These are phyloP conservation scores for Lactarius evosmus DNA, from an alignment of 768 basidiomycete genomes.

Conservation along the genomic window DNA sequence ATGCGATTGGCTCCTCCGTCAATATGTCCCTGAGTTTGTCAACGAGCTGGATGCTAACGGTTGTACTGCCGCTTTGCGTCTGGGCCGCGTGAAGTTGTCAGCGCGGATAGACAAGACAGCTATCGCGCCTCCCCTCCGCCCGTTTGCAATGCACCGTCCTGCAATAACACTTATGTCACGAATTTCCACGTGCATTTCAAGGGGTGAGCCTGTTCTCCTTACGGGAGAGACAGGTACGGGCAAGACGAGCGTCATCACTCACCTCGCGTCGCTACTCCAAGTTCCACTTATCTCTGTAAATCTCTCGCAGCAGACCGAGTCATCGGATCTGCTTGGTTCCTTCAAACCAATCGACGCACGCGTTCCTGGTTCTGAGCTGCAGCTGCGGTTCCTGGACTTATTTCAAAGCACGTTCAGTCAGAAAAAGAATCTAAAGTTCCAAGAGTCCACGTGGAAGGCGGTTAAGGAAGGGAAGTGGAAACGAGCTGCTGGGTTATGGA, in stretches of 20 bases:
- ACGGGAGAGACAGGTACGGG: constrained; percentile 99
- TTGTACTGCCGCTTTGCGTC: constrained; percentile 49
- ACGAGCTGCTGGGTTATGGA: constrained; percentile 79
- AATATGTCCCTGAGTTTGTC: constrained; percentile 63
- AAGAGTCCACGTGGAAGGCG: constrained; percentile 76
- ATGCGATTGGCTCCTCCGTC: constrained; percentile 63
- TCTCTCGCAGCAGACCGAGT: constrained; percentile 93
- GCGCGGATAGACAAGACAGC: constrained; percentile 43
- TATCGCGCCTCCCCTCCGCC: constrained; percentile 43
- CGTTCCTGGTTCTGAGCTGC: constrained; percentile 65
- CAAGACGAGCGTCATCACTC: constrained; percentile 89
- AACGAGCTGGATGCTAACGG: constrained; percentile 68
- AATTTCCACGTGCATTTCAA: constrained; percentile 67
- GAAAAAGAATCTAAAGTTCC: constrained; percentile 84
- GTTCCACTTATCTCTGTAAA: constrained; percentile 85
- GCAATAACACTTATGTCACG: constrained; percentile 77
- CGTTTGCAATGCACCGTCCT: constrained; percentile 87
- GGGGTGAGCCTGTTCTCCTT: constrained; percentile 81
- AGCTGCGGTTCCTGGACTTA: constrained; percentile 71
- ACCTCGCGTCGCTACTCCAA: constrained; percentile 75
- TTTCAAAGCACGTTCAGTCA: constrained; percentile 88
- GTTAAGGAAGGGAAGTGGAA: constrained; percentile 84
- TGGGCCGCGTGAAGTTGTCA: constrained; percentile 60
- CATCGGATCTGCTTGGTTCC: constrained; percentile 89
- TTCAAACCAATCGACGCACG: constrained; percentile 94